Base-by-base conservation (phyloP, 768 basidiomycete genomes). In the Suillus spraguei region DNA sequence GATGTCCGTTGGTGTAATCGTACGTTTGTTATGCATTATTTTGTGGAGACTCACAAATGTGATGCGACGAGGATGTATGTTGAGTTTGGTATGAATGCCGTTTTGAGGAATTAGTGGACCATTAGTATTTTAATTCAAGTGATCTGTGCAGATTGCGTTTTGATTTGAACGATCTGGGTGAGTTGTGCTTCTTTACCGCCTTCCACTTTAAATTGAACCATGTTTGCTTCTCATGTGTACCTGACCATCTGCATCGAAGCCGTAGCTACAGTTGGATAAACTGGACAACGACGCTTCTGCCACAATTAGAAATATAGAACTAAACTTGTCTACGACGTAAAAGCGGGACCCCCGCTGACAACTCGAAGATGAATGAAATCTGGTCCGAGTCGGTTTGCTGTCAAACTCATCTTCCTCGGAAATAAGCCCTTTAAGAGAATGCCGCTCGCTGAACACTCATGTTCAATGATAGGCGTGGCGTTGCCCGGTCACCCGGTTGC, bases 1-100 rank as follows among this genome's bases (percentile, higher is more conserved):
- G 56, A 59, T 35, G 61, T 60, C 66, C 65, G 65, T 64, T 65
- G 59, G 68, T 65, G 53, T 54, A 61, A 58, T 46, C 38, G 67
- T 64, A 61, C 60, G 54, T 66, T 59, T 62, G 62, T 56, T 42
- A 62, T 64, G 55, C 53, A 36, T 64, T 39, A 39, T 64, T 46
- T 60, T 54, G 60, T 46, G 62, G 36, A 61, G 67, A 64, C 64
- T 69, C 59, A 66, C 62, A 62, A 52, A 36, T 36, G 62, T 35
- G 55, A 56, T 39, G 24, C 56, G n/a, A n/a, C n/a, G n/a, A n/a
- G n/a, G n/a, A n/a, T n/a, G n/a, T n/a, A n/a, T n/a, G n/a, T n/a
- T n/a, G n/a, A n/a, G n/a, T n/a, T n/a, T n/a, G n/a, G n/a, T n/a
- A n/a, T n/a, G 55, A 38, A 38, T 17, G 36, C 50, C 28, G 38